Conservation (phyloP, 176 grass and related monocot genomes). For the Alopecurus myosuroides region DNA sequence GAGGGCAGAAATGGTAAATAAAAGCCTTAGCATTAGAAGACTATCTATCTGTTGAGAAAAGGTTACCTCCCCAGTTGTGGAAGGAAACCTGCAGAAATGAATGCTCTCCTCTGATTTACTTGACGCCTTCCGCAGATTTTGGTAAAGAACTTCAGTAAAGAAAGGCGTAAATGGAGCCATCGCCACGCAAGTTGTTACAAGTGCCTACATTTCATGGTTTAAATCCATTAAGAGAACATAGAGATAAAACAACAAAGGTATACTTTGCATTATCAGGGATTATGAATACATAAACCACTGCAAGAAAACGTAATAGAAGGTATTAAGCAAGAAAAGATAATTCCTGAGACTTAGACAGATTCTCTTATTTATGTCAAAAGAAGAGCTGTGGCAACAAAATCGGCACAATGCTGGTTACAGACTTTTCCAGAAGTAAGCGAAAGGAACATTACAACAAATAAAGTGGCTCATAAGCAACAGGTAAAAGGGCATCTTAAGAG, state of each 20-base stretch:
- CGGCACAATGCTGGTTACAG: neutral
- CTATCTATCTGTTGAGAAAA: conserved; percentile 6
- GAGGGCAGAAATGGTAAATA: neutral
- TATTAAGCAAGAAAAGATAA: conserved; percentile 16
- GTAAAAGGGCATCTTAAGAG: neutral
- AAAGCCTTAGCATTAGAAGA: too few relatives aligned
- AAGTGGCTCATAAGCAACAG: neutral
- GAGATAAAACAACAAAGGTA: too few relatives aligned
- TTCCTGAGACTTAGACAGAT: neutral
- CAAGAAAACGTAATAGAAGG: neutral
- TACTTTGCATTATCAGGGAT: too few relatives aligned
- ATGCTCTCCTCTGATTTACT: conserved; percentile 75
- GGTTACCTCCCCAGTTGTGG: conserved; percentile 70
- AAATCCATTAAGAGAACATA: neutral
- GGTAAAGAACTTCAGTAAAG: conserved; percentile 97
- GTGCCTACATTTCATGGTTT: conserved; percentile 56
- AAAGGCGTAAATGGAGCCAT: conserved; percentile 99
- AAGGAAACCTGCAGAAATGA: conserved; percentile 92
- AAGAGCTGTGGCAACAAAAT: conserved; percentile 9
- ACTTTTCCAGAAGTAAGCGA: neutral
- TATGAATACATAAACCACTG: conserved; percentile 25
- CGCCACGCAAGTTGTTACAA: conserved; percentile 79
- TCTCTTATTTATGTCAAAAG: neutral
- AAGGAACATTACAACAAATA: neutral
- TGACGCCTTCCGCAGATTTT: conserved; percentile 85